Percentiles rank a stretch among this genome's conserved stretches.
These are phyloP conservation scores for Vitellaria paradoxa DNA, from an alignment of 179 eudicot species.

Conservation along the genomic window DNA sequence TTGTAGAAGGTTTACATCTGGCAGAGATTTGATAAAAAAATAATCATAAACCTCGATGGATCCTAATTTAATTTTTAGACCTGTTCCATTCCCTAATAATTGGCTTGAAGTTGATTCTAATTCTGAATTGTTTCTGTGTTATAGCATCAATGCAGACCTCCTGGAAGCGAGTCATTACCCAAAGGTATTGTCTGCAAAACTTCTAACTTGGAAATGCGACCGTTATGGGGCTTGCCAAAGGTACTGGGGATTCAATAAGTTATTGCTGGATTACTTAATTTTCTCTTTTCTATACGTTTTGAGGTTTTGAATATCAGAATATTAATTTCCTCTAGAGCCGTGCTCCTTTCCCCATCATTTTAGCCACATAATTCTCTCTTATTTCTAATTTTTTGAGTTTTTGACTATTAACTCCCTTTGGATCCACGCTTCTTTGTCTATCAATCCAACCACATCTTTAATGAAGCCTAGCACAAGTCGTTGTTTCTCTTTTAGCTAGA, in stretches of 20 bases:
- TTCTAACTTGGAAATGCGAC: slow-evolving; percentile 86
- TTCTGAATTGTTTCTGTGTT: slow-evolving; percentile 18
- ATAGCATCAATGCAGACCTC: slow-evolving; percentile 46
- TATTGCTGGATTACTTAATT: neutral
- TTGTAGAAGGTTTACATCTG: neutral
- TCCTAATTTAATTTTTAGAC: slow-evolving; percentile 14
- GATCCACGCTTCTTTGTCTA: neutral
- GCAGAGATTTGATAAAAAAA: neutral
- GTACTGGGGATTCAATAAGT: slow-evolving; percentile 25
- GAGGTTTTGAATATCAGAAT: neutral
- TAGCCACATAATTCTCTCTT: too few relatives aligned
- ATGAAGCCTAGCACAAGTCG: neutral
- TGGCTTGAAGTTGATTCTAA: neutral
- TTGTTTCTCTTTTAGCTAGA: neutral
- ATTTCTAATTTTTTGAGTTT: neutral
- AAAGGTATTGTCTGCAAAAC: slow-evolving; percentile 62
- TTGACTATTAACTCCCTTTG: neutral
- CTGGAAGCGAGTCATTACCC: slow-evolving; percentile 76
- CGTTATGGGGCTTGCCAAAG: slow-evolving; percentile 85
- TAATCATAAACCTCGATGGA: neutral
- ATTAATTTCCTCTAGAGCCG: neutral
- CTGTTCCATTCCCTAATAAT: neutral
- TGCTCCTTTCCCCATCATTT: neutral
- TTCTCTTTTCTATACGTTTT: neutral
- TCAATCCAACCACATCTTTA: slow-evolving; percentile 2